Base-by-base conservation (phyloP, 257 asterid genomes). In the Fraxinus americana region DNA sequence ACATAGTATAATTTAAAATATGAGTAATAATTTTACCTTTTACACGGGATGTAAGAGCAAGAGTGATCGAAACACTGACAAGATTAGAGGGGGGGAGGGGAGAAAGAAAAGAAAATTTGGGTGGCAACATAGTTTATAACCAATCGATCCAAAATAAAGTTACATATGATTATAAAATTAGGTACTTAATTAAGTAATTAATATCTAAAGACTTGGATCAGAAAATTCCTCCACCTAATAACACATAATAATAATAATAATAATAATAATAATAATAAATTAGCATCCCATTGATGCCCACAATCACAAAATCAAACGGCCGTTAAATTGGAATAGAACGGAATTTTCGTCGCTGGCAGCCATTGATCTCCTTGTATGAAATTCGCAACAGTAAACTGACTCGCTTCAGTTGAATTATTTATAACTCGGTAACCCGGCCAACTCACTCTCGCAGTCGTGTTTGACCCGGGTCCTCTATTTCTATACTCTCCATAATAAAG, bases 391-490 rank as follows among this genome's bases (percentile, higher is more conserved):
- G 98, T 86, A 4, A 93, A 96, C 79, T 88, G 97, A 10, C 77
- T 73, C 30, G 98, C 99, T 82, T 89, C 98, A 0, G 85, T 25
- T 4, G 94, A 82, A 70, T 7, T 82, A 1, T 83, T 88, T 21
- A 92, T 90, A 4, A 92, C 89, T 63, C 90, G 83, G 14, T 92
- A 96, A 17, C 99, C 99, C 7, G 97, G 89, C 99, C 99, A 96
- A 0, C 68, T 89, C 34, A 96, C 99, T 82, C 99, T 82, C 0
- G 76, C 85, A 0, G 73, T 90, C 7, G 99, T 93, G 27, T 92
- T 96, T 4, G 99, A 89, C 5, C 99, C 98, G 0, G 92, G 92
- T 2, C 99, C 99, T 10, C 95, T 87, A n/a, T 96, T 96, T 89
- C 10, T 75, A 21, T 92, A 96, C 92, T 96, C 99, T 8, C 96